Evolutionary conservation across 345 rosid genomes (phyloP).

Genomic region (Bruguiera parviflora): DNA sequence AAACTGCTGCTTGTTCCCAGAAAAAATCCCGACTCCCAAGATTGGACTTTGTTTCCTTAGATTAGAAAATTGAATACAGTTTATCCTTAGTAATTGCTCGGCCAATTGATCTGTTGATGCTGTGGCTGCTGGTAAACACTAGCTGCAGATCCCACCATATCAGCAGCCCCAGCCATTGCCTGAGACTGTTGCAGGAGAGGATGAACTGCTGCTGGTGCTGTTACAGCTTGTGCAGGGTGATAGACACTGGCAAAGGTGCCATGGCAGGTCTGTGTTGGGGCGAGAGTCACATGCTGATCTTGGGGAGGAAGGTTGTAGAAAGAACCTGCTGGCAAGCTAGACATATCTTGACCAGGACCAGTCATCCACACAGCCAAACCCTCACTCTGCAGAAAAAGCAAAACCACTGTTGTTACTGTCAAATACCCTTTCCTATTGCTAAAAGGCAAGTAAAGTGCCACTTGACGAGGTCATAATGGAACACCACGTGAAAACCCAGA

Average conservation of each 20-base stretch:
- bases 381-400: slow-evolving; percentile 62
- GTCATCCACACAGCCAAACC: slow-evolving; percentile 80
- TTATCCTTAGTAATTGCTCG: slow-evolving; percentile 68
- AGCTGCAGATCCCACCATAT: slow-evolving; percentile 70
- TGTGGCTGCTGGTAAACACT: slow-evolving; percentile 88
- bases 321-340: slow-evolving; percentile 64
- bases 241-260: slow-evolving; percentile 62
- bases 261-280: slow-evolving; percentile 69
- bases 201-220: slow-evolving; percentile 58
- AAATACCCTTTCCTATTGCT: background rate
- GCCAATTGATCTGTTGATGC: slow-evolving; percentile 88
- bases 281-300: slow-evolving; percentile 71
- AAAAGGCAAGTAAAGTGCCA: background rate
- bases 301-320: slow-evolving; percentile 81
- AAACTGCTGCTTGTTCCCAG: slow-evolving; percentile 43
- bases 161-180: slow-evolving; percentile 60
- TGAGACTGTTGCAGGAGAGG: slow-evolving; percentile 81
- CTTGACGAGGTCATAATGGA: background rate
- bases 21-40: slow-evolving; percentile 36
- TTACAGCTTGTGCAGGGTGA: slow-evolving; percentile 72
- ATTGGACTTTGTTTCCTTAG: slow-evolving; percentile 32
- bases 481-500: background rate
- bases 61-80: slow-evolving; percentile 31
- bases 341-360: slow-evolving; percentile 67
- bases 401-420: slow-evolving; percentile 18